Evolutionary conservation across 345 rosid genomes (phyloP), one percentile per base, ranked within the genome.

Genomic region (Moricandia arvensis): DNA sequence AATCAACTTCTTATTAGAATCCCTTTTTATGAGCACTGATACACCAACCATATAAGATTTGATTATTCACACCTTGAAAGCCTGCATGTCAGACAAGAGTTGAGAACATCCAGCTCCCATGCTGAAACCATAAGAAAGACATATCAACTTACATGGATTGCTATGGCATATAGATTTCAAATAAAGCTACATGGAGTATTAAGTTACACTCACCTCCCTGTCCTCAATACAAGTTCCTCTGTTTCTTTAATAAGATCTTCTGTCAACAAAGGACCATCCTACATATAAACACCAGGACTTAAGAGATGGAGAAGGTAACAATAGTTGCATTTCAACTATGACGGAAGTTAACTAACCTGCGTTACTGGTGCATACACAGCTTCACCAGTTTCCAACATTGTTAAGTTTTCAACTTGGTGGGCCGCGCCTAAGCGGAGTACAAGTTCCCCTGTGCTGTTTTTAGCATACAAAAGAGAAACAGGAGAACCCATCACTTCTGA

Each of bases 101-200:
- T 89, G 99, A 83, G 99, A 95, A 81, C 99, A 92, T 45, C 97
- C 99, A 85, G 97, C 99, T 78, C 99, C 99, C 75, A 95, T 90
- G 83, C 99, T 95, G 85, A 66, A 66, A 77, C 57, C 77, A 83
- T 24, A 76, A 63, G 59, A 83, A 79, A 54, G 59, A 80, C 71
- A 76, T 0, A 33, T 7, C 31, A 1, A 29, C 5, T 3, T 29
- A 29, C 31, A 29, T 29, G 31, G 31, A 8, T 33, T 61, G 15
- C 29, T 13, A 8, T 16, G 53, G 26, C 27, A 53, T 67, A 8
- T 37, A 51, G 54, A 17, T n/a, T 54, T 7, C n/a, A 65, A 33
- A 59, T 27, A 43, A 67, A 60, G 9, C 71, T 68, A 31, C 26
- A 62, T 18, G 11, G 49, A 11, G n/a, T 15, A 69, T 18, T 17